These are phyloP conservation scores for Hamigera avellanea DNA, from an alignment of 495 filamentous ascomycete species.

Conservation along the genomic window DNA sequence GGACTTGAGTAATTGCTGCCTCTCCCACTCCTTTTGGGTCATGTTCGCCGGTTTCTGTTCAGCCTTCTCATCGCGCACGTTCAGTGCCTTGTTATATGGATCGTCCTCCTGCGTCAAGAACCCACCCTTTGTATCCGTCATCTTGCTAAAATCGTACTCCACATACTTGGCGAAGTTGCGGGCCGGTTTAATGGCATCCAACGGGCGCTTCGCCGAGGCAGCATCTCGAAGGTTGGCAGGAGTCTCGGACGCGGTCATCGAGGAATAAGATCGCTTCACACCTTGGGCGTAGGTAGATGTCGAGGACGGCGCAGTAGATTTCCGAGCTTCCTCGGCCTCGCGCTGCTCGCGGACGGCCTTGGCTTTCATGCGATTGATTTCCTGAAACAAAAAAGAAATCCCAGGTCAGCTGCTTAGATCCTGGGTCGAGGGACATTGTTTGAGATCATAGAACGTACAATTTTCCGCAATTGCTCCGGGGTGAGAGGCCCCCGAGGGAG, in stretches of 20 bases:
- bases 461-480: constrained; percentile 60
- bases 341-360: constrained; percentile 72
- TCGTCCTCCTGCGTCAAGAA: constrained; percentile 84
- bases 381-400: constrained; percentile 34
- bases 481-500: constrained; percentile 47
- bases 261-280: constrained; percentile 48
- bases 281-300: constrained; percentile 18
- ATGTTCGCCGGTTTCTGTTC: constrained; percentile 75
- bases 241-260: constrained; percentile 47
- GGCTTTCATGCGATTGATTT: constrained; percentile 81
- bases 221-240: constrained; percentile 54
- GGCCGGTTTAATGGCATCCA: constrained; percentile 54
- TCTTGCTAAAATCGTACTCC: constrained; percentile 94
- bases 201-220: constrained; percentile 20
- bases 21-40: constrained; percentile 89
- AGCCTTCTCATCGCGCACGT: constrained; percentile 34
- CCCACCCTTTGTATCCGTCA: constrained; percentile 95
- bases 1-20: constrained; percentile 55
- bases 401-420: constrained; percentile 3
- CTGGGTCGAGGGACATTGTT: not conserved
- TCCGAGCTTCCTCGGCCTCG: constrained; percentile 41
- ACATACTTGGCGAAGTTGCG: constrained; percentile 85
- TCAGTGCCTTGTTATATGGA: constrained; percentile 70
- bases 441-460: constrained; percentile 34
- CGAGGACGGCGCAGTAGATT: constrained; percentile 10